A percentile compares a stretch with the other conserved stretches of the same genome.
phyloP scores from a whole-genome alignment of 176 grass and related monocot genomes.

The Leersia perrieri region DNA sequence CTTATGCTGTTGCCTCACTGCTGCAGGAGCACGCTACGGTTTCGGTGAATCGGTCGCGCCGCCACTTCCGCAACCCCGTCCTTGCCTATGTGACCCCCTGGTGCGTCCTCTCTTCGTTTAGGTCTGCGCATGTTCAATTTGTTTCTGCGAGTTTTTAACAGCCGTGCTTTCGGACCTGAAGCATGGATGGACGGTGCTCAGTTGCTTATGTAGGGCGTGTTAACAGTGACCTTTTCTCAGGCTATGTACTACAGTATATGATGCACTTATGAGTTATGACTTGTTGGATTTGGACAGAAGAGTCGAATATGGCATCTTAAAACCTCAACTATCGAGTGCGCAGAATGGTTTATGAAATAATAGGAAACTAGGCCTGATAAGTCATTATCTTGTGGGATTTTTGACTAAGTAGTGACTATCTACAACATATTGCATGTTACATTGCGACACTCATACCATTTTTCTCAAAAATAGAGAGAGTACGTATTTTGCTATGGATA shows the following conservation, averaged over 20 bases:
- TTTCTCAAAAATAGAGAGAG: neutral
- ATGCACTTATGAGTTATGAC: no score
- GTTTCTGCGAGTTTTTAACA: neutral
- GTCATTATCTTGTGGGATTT: neutral
- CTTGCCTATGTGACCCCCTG: constrained; percentile 90
- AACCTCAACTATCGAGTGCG: neutral
- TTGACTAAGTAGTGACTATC: no score
- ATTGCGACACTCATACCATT: neutral
- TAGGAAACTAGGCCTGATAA: neutral
- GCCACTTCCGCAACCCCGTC: constrained; percentile 70
- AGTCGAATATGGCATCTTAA: neutral
- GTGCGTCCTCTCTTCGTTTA: constrained; percentile 25
- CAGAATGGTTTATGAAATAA: neutral
- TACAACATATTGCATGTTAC: neutral
- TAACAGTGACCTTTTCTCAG: neutral
- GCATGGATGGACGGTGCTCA: neutral
- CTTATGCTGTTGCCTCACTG: neutral
- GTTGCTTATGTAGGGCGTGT: neutral
- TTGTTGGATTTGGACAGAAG: neutral
- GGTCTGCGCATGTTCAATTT: neutral
- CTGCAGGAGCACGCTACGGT: constrained; percentile 49
- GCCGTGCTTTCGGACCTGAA: neutral
- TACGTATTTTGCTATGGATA: neutral
- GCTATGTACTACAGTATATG: neutral
- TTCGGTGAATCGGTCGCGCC: constrained; percentile 57